phyloP scores from a whole-genome alignment of 2,329 filamentous ascomycete genomes.

The Aspergillus aculeatus region DNA sequence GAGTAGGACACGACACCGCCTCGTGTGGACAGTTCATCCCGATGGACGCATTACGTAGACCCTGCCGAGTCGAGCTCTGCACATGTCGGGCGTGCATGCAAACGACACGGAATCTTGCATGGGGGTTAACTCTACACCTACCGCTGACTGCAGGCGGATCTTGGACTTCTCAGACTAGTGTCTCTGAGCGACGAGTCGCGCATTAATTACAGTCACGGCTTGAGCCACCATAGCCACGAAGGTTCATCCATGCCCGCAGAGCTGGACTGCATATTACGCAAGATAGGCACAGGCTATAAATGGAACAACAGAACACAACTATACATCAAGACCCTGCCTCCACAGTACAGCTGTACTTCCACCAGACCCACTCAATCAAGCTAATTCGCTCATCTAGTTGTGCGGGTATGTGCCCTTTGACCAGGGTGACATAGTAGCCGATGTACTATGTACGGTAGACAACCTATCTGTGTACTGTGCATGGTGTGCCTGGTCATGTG shows the following conservation, averaged over 20 bases:
- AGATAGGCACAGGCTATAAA: not conserved
- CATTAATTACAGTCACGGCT: not conserved
- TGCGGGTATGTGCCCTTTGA: not conserved
- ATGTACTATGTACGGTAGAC: not conserved
- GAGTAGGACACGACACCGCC: not conserved
- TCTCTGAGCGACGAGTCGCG: not conserved
- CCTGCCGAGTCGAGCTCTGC: not conserved
- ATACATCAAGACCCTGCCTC: too few species aligned
- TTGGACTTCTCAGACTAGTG: too few species aligned
- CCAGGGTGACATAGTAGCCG: not conserved
- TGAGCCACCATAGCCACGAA: not conserved
- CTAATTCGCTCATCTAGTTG: too few species aligned
- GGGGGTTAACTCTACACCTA: not conserved
- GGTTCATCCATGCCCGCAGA: not conserved
- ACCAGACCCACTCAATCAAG: too few species aligned
- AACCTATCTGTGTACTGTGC: too few species aligned
- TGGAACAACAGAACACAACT: not conserved
- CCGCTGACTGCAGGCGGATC: too few species aligned
- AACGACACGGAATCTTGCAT: not conserved
- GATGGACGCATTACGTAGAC: not conserved
- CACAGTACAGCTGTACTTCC: too few species aligned
- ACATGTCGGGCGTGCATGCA: not conserved
- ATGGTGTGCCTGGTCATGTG: too few species aligned
- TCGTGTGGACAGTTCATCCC: not conserved
- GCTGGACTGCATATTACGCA: too few species aligned